phyloP scores from a whole-genome alignment of 2,329 filamentous ascomycete genomes.

The Neocatenulostroma microsporum region DNA sequence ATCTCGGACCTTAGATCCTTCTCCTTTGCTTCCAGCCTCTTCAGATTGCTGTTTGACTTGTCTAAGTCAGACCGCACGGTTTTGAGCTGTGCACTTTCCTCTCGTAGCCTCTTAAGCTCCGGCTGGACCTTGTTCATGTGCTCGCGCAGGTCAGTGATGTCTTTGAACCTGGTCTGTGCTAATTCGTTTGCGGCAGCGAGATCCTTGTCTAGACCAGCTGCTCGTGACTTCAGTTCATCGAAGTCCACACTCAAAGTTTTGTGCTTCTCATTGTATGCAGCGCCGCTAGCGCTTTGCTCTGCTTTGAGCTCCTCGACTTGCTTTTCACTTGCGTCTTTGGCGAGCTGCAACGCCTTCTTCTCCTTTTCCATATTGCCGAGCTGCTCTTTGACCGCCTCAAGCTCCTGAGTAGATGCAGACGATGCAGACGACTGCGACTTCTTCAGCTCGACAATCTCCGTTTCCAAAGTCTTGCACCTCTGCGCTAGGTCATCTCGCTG shows the following conservation, averaged over 20 bases:
- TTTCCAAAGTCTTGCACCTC: slow-evolving; percentile 46
- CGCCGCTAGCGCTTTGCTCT: slow-evolving; percentile 38
- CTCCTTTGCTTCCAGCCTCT: slow-evolving; percentile 71
- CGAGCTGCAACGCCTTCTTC: slow-evolving; percentile 53
- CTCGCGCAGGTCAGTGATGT: slow-evolving; percentile 71
- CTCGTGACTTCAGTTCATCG: slow-evolving; percentile 63
- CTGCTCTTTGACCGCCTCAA: slow-evolving; percentile 39
- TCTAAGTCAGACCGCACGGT: slow-evolving; percentile 66
- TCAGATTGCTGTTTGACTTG: slow-evolving; percentile 55
- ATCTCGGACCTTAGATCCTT: slow-evolving; percentile 73
- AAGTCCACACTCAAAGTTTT: slow-evolving; percentile 56
- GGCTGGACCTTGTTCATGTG: slow-evolving; percentile 77
- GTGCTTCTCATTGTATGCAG: slow-evolving; percentile 45
- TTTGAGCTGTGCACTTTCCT: slow-evolving; percentile 69
- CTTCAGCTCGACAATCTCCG: slow-evolving; percentile 50
- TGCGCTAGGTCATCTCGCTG: slow-evolving; percentile 17
- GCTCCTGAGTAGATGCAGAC: slow-evolving; percentile 46
- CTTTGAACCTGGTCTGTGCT: slow-evolving; percentile 79
- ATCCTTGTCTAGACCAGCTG: slow-evolving; percentile 67
- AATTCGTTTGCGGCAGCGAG: slow-evolving; percentile 78
- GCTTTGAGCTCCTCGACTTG: slow-evolving; percentile 55
- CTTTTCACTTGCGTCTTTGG: slow-evolving; percentile 61
- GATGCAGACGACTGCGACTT: slow-evolving; percentile 14
- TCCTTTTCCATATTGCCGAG: slow-evolving; percentile 45
- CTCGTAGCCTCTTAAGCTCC: slow-evolving; percentile 69